Evolutionary conservation across 495 filamentous ascomycete genomes (phyloP), one percentile per base, ranked within the genome.

Genomic region (Stereocaulon alpinum): DNA sequence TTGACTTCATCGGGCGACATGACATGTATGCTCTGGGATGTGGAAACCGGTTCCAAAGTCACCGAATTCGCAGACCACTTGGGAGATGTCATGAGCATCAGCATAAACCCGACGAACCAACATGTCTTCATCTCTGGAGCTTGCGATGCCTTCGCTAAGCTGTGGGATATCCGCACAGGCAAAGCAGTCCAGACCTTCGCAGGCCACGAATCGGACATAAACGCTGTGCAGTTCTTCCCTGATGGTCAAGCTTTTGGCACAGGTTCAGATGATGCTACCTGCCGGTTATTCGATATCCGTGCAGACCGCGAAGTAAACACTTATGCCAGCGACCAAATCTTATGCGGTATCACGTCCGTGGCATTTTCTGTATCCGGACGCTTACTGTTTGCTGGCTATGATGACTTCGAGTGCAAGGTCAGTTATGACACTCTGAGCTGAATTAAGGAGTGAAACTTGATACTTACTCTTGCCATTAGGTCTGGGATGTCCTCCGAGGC

Each of bases 11-110:
- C 93, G 15, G 93, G 93, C 53, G 93, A 98, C 69, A 98, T 98
- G 94, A 98, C 93, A 51, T 98, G 93, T 77, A 96, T 97, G 88
- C 86, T 97, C 66, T 98, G 93, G 93, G 93, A 98, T 79, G 89
- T 98, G 53, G 93, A 98, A 72, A 92, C 93, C 0, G 94, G 94
- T 27, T 86, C 88, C 49, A 97, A 97, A 78, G 88, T 96, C 15
- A 95, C 91, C 66, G 93, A 98, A 73, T 98, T 98, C 63, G 94
- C 93, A 67, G 93, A 98, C 77, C 93, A 98, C 69, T 79, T 98
- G 27, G 93, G 93, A 71, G 93, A 98, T 69, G 93, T 98, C 61
- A 98, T 98, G 93, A 97, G 93, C 74, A 88, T 98, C 72, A 97
- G 94, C 80, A 89, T 98, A 77, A 97, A 98, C 76, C 93, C 93